Percentiles rank a stretch among this genome's conserved stretches.
Conservation (phyloP, 2,329 filamentous ascomycete species). For the Aspergillus persii region DNA sequence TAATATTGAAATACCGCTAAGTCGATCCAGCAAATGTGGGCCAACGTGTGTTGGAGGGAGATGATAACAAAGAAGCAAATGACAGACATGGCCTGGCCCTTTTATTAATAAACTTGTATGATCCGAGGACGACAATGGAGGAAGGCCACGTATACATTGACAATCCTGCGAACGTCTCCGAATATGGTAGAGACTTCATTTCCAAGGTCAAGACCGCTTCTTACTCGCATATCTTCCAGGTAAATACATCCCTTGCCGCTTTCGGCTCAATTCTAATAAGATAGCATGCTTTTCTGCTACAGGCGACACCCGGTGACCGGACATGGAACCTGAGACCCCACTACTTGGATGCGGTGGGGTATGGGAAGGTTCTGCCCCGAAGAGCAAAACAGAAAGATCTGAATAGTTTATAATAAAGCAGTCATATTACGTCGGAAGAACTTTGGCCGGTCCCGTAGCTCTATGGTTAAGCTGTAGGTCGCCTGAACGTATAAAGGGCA, state of each 20-base stretch:
- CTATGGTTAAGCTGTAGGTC: too few relatives aligned
- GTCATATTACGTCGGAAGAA: neutral
- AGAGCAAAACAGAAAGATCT: neutral
- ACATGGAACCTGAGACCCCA: neutral
- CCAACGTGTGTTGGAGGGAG: neutral
- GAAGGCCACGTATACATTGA: neutral
- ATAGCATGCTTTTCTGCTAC: neutral
- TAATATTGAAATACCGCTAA: too few relatives aligned
- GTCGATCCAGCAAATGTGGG: too few relatives aligned
- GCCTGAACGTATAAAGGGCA: too few relatives aligned
- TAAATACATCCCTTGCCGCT: neutral
- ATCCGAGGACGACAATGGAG: neutral
- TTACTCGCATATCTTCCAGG: neutral
- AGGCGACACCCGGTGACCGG: neutral
- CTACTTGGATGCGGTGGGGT: neutral
- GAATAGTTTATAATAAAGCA: neutral
- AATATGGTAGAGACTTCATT: slow-evolving; percentile 1
- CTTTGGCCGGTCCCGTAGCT: too few relatives aligned
- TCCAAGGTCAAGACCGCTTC: neutral
- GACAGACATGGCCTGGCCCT: neutral
- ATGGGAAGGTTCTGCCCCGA: neutral
- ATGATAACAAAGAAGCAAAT: neutral
- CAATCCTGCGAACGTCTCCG: neutral
- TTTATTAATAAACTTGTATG: neutral
- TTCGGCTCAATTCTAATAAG: neutral